Percentiles rank a stretch among this genome's conserved stretches.
These are phyloP conservation scores for Auxenochlorella pyrenoidosa DNA, from an alignment of 139 green algal genomes.

Conservation along the genomic window DNA sequence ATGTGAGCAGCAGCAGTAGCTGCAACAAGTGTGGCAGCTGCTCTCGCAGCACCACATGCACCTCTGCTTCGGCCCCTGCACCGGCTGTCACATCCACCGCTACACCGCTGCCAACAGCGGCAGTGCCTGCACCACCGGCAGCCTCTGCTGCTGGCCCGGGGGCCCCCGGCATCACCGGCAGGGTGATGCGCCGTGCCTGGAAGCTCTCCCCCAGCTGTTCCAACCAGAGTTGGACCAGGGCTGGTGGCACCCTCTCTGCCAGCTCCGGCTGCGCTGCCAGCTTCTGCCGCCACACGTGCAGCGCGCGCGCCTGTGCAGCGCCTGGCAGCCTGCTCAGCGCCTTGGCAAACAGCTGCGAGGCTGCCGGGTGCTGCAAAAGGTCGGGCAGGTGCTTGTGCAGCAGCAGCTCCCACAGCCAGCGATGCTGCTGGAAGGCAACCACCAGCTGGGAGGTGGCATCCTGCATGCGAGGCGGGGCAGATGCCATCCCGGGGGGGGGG, in stretches of 20 bases:
- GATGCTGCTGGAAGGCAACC: constrained; percentile 27
- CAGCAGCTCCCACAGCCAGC: constrained; percentile 41
- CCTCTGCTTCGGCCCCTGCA: background rate
- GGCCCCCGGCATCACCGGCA: background rate
- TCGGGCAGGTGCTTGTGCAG: constrained; percentile 26
- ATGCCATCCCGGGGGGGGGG: no score
- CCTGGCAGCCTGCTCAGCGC: background rate
- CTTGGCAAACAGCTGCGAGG: constrained; percentile 8
- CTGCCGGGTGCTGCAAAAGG: constrained; percentile 33
- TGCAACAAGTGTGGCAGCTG: constrained; percentile 22
- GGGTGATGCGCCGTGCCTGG: background rate
- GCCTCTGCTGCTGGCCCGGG: no score
- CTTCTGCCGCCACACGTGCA: constrained; percentile 3
- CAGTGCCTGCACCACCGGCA: background rate
- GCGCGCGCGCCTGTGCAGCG: background rate
- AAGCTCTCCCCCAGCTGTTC: constrained; percentile 20
- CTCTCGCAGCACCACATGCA: constrained; percentile 24
- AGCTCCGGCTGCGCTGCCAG: background rate
- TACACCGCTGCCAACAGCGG: no score
- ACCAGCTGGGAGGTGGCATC: background rate
- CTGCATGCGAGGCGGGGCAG: background rate
- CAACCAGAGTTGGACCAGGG: background rate
- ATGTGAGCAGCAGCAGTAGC: background rate
- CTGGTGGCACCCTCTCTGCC: background rate
- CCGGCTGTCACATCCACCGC: background rate